phyloP scores from a whole-genome alignment of 306 rosid species.

The Fagus sylvatica region DNA sequence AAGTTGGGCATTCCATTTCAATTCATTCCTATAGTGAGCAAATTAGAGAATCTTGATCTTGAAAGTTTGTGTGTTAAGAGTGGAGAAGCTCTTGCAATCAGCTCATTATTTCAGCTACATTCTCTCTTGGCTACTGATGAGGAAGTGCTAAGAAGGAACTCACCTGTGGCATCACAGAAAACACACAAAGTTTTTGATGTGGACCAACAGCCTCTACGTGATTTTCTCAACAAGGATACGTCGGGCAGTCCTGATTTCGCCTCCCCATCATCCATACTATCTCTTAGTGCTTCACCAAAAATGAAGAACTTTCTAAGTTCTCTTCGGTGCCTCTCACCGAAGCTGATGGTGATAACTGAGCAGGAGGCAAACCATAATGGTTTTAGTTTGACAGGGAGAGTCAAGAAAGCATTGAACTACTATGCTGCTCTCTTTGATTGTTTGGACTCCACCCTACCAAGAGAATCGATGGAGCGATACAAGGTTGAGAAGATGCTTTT shows the following conservation, averaged over 20 bases:
- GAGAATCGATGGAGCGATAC: slow-evolving; percentile 58
- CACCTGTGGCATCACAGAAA: slow-evolving; percentile 47
- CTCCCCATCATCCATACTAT: slow-evolving; percentile 58
- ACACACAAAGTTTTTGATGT: slow-evolving; percentile 50
- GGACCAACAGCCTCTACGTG: slow-evolving; percentile 62
- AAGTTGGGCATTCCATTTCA: slow-evolving; percentile 72
- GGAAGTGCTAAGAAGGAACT: slow-evolving; percentile 44
- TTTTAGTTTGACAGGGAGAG: slow-evolving; percentile 61
- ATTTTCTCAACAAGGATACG: slow-evolving; percentile 66
- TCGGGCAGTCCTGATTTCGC: slow-evolving; percentile 58
- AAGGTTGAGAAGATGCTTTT: slow-evolving; percentile 72
- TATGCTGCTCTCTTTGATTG: slow-evolving; percentile 77
- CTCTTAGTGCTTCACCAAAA: slow-evolving; percentile 62
- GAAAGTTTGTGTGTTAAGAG: slow-evolving; percentile 72
- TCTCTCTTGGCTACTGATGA: slow-evolving; percentile 71
- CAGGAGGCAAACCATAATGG: slow-evolving; percentile 82
- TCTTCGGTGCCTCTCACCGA: slow-evolving; percentile 62
- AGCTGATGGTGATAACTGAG: slow-evolving; percentile 70
- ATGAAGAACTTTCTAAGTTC: slow-evolving; percentile 58
- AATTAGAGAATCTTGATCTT: slow-evolving; percentile 64
- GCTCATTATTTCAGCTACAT: slow-evolving; percentile 75
- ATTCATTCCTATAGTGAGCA: slow-evolving; percentile 67
- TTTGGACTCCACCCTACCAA: slow-evolving; percentile 64
- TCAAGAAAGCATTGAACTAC: slow-evolving; percentile 53
- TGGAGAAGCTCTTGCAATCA: slow-evolving; percentile 83